Evolutionary conservation across 2,329 filamentous ascomycete species (phyloP), one percentile per base, ranked within the genome.

Genomic region (Sarocladium oryzae): DNA sequence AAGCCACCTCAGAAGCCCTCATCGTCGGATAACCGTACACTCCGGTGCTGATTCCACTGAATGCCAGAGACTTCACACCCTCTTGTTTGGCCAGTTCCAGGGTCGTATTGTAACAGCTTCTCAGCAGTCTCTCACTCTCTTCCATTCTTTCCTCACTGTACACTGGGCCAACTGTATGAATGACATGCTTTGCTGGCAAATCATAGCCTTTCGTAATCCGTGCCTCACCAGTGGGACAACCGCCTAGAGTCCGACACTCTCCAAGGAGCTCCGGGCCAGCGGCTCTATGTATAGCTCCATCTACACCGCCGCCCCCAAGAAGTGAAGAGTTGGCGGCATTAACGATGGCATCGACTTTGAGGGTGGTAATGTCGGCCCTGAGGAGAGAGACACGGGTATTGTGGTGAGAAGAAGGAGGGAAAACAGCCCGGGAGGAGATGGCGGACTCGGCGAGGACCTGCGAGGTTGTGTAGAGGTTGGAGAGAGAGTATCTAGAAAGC

Each of bases 81-180:
- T 85, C 76, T 49, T 82, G 67, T 0, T 82, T 82, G 0, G 90
- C 90, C n/a, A 95, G 64, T 59, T 86, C 71, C 53, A 97, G 67
- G 58, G 84, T 86, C 37, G 72, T 80, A 7, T 72, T 73, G 65
- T 99, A 99, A 70, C 90, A 84, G 48, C 70, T 68, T 15, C 65
- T 63, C 21, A 86, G 69, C 38, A 86, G 57, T 63, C 67, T 53
- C 70, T 77, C 64, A 50, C 73, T 72, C 10, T 40, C n/a, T 28
- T 49, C 20, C 3, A 57, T 40, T 6, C 49, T n/a, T 11, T 5
- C 36, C 1, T 59, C 58, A 50, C 70, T 58, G 67, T 91, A 96
- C 26, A 95, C 69, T 0, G 93, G 93, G 0, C 93, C 93, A 3
- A 96, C 92, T 16, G 93, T 82, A 66, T 97, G 93, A 51, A 97